phyloP scores from a whole-genome alignment of 106 monocot species.

The Hemerocallis citrina region DNA sequence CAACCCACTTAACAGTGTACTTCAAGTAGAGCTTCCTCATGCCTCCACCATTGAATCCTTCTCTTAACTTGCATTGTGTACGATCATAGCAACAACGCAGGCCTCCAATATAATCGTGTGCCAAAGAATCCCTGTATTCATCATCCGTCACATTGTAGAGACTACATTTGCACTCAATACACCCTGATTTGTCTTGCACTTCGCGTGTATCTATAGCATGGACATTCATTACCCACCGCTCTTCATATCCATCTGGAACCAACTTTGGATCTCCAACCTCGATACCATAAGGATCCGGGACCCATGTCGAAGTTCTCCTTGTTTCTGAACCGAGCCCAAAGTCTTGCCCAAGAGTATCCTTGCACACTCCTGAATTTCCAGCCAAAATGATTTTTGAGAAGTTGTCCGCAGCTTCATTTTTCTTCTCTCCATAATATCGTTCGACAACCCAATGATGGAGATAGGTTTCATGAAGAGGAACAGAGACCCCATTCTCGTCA shows the following conservation, averaged over 20 bases:
- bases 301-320: constrained; percentile 49
- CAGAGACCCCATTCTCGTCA: constrained; percentile 41
- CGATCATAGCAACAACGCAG: constrained; percentile 67
- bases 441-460: constrained; percentile 75
- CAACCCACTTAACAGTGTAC: constrained; percentile 69
- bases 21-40: constrained; percentile 44
- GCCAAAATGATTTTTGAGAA: constrained; percentile 12
- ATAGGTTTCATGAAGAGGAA: constrained; percentile 79
- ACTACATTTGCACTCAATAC: constrained; percentile 70
- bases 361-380: constrained; percentile 53
- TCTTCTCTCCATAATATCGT: constrained; percentile 30
- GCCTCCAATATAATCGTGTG: constrained; percentile 52
- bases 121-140: constrained; percentile 20
- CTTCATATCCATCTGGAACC: constrained; percentile 54
- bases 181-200: constrained; percentile 48
- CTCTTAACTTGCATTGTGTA: constrained; percentile 36
- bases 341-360: constrained; percentile 37
- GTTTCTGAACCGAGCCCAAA: constrained; percentile 87
- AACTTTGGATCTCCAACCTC: constrained; percentile 49
- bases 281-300: constrained; percentile 77
- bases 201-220: constrained; percentile 84
- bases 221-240: constrained; percentile 70
- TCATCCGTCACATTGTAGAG: constrained; percentile 65
- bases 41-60: constrained; percentile 19
- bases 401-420: background rate